These are phyloP conservation scores for Trypanosoma rangeli DNA, from an alignment of 208 protist species.

Conservation along the genomic window DNA sequence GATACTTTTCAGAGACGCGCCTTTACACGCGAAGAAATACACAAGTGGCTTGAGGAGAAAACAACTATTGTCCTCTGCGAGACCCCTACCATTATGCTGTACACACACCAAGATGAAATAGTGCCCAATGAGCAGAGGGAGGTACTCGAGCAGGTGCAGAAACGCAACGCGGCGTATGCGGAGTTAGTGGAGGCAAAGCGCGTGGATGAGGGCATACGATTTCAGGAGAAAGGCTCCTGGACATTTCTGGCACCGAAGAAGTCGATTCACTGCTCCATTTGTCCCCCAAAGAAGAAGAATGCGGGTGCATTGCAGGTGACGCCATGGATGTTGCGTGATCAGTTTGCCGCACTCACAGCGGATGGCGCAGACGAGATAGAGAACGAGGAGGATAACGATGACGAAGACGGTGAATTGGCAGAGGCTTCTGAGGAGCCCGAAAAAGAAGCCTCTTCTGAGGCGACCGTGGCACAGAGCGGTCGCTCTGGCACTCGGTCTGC, in stretches of 20 bases:
- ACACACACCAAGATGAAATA: conserved; percentile 82
- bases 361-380: conserved; percentile 55
- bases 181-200: conserved; percentile 53
- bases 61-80: conserved; percentile 75
- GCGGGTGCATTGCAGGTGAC: conserved; percentile 73
- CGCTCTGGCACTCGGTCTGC: conserved; percentile 1
- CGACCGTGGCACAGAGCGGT: conserved; percentile 16
- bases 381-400: conserved; percentile 33
- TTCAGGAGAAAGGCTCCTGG: conserved; percentile 70
- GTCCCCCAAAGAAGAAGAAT: conserved; percentile 56
- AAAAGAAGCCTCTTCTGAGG: conserved; percentile 35
- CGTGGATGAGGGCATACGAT: conserved; percentile 74
- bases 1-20: neutral
- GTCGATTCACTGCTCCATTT: conserved; percentile 85
- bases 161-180: conserved; percentile 54
- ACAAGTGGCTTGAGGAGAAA: conserved; percentile 50
- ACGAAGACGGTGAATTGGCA: conserved; percentile 50
- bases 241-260: conserved; percentile 84
- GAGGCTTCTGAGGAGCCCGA: conserved; percentile 22
- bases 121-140: conserved; percentile 65
- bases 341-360: conserved; percentile 46
- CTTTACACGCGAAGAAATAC: conserved; percentile 49
- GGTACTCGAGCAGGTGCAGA: conserved; percentile 39
- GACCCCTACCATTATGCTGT: conserved; percentile 88
- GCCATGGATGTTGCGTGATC: conserved; percentile 89